phyloP scores from a whole-genome alignment of 305 asterid species.

The Fraxinus platypoda region DNA sequence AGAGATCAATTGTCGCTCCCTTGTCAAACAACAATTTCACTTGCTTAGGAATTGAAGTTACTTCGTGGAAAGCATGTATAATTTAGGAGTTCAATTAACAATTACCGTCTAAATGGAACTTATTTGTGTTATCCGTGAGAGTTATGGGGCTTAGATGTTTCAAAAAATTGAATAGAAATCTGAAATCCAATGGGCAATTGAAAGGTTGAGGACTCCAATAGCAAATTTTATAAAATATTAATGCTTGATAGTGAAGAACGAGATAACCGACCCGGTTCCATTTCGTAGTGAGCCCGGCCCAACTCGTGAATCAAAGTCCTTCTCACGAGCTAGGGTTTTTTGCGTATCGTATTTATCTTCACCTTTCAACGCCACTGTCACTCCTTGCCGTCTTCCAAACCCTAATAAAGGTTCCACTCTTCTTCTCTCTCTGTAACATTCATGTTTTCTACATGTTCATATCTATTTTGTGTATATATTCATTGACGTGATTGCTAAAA shows the following conservation, averaged over 20 bases:
- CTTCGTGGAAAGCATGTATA: background rate
- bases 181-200: background rate
- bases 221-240: background rate
- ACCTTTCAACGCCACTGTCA: background rate
- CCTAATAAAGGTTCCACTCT: background rate
- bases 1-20: background rate
- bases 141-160: background rate
- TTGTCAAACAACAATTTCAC: background rate
- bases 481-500: background rate
- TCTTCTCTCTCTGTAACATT: background rate
- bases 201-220: background rate
- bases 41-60: background rate
- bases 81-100: background rate
- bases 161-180: background rate
- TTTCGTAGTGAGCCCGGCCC: background rate
- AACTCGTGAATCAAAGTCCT: background rate
- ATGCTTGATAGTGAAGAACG: background rate
- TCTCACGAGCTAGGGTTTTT: background rate
- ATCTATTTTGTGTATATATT: background rate
- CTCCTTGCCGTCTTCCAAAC: conserved; percentile 3
- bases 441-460: background rate
- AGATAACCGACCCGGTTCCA: background rate
- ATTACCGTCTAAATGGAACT: background rate
- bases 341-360: background rate
- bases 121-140: background rate